Conservation (phyloP, 2,329 filamentous ascomycete species). For the Neonectria coccinea region DNA sequence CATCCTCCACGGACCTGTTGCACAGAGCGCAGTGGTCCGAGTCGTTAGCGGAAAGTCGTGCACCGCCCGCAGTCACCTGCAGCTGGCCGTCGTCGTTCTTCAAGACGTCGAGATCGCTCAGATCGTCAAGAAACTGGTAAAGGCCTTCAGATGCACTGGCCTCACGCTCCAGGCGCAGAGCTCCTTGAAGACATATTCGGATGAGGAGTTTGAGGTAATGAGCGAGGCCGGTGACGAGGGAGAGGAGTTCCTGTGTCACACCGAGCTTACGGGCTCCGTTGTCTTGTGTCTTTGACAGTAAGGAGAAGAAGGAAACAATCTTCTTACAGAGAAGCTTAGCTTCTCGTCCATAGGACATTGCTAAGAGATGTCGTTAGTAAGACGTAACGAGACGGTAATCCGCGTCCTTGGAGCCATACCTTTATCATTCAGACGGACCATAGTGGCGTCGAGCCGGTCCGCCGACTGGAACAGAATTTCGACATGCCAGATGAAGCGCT, state of each 20-base stretch:
- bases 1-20: conserved; percentile 91
- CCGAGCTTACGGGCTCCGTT: conserved; percentile 90
- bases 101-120: conserved; percentile 83
- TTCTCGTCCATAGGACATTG: conserved; percentile 91
- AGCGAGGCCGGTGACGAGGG: conserved; percentile 92
- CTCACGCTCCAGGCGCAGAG: conserved; percentile 90
- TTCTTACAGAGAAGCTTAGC: conserved; percentile 99
- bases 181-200: conserved; percentile 93
- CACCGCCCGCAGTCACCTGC: conserved; percentile 74
- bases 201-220: conserved; percentile 98
- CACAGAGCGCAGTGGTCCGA: conserved; percentile 89
- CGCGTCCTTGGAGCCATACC: conserved; percentile 61
- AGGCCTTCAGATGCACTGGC: conserved; percentile 79
- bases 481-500: conserved; percentile 95
- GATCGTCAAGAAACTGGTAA: conserved; percentile 83
- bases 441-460: conserved; percentile 82
- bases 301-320: conserved; percentile 96
- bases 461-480: conserved; percentile 91
- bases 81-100: conserved; percentile 77
- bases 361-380: conserved; percentile 56
- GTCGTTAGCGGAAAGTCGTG: conserved; percentile 76
- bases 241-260: conserved; percentile 98
- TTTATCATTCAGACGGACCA: conserved; percentile 78
- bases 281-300: conserved; percentile 95
- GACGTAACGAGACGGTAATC: background rate